phyloP scores from a whole-genome alignment of 2,329 filamentous ascomycete genomes.

The Aspergillus amoenus region DNA sequence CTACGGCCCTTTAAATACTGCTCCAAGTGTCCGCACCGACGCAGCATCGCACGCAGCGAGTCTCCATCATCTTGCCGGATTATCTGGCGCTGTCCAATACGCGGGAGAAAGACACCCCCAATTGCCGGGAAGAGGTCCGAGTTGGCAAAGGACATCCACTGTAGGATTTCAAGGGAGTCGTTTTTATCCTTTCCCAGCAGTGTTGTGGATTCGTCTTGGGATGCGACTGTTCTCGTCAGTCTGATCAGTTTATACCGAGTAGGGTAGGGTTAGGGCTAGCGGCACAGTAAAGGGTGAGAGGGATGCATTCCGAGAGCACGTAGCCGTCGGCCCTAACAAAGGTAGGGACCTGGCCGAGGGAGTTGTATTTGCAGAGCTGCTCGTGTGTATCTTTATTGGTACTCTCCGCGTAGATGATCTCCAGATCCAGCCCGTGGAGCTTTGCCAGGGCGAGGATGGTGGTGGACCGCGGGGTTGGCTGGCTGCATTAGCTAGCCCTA shows the following conservation, averaged over 20 bases:
- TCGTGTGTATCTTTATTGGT: neutral
- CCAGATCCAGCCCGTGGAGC: neutral
- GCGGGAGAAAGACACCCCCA: neutral
- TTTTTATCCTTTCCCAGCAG: constrained; percentile 8
- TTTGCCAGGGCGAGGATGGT: neutral
- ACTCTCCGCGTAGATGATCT: neutral
- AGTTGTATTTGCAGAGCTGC: neutral
- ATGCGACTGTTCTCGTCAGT: constrained; percentile 10
- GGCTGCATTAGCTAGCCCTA: neutral
- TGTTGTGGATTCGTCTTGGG: constrained; percentile 4
- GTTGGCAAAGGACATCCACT: constrained; percentile 16
- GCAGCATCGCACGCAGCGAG: constrained; percentile 1
- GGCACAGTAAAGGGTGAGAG: constrained; percentile 1
- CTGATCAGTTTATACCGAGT: neutral
- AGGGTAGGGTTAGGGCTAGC: neutral
- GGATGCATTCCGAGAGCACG: neutral
- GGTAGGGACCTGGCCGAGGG: neutral
- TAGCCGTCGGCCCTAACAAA: neutral
- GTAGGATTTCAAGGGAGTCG: constrained; percentile 11
- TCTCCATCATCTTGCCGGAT: neutral
- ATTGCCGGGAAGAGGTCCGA: constrained; percentile 2
- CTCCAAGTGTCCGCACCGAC: neutral
- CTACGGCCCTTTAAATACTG: neutral
- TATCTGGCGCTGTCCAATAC: neutral
- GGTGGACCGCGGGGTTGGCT: neutral